Percentiles rank a stretch among this genome's conserved stretches.
Conservation (phyloP, 2,329 filamentous ascomycete genomes). For the Pyrenophora teres region DNA sequence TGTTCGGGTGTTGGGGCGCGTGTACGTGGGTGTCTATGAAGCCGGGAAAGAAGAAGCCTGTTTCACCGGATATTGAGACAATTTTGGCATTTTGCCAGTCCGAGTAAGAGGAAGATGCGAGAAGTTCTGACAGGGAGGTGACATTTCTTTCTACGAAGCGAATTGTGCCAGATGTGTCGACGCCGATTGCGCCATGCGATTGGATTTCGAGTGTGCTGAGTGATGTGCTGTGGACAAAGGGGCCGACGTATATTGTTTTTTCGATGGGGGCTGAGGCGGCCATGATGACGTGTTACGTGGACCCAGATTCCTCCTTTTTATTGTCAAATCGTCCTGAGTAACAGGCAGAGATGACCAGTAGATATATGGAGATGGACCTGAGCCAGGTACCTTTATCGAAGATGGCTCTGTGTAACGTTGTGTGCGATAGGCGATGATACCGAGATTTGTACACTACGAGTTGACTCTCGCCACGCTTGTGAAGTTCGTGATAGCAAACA, state of each 20-base stretch:
- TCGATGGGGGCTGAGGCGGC: slow-evolving; percentile 35
- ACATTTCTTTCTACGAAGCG: slow-evolving; percentile 51
- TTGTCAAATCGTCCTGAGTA: no score
- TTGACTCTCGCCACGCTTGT: neutral
- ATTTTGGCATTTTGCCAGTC: slow-evolving; percentile 50
- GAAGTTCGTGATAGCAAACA: neutral
- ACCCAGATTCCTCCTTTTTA: neutral
- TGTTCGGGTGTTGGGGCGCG: slow-evolving; percentile 92
- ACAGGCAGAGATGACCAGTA: no score
- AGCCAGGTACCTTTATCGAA: no score
- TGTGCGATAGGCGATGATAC: no score
- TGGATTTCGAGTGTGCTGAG: slow-evolving; percentile 56
- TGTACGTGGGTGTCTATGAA: slow-evolving; percentile 96
- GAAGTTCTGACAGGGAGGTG: slow-evolving; percentile 21
- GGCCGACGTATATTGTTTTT: slow-evolving; percentile 60
- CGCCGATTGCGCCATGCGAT: slow-evolving; percentile 55
- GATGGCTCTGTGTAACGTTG: no score
- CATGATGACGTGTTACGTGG: slow-evolving; percentile 21
- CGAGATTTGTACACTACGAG: no score
- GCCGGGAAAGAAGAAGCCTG: slow-evolving; percentile 81
- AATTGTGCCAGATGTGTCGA: slow-evolving; percentile 59
- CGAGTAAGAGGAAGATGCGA: slow-evolving; percentile 20
- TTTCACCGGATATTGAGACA: slow-evolving; percentile 51
- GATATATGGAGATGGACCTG: no score
- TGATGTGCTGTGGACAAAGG: slow-evolving; percentile 63